These are phyloP conservation scores for Phlebiopsis gigantea DNA, from an alignment of 768 basidiomycete species.

Conservation along the genomic window DNA sequence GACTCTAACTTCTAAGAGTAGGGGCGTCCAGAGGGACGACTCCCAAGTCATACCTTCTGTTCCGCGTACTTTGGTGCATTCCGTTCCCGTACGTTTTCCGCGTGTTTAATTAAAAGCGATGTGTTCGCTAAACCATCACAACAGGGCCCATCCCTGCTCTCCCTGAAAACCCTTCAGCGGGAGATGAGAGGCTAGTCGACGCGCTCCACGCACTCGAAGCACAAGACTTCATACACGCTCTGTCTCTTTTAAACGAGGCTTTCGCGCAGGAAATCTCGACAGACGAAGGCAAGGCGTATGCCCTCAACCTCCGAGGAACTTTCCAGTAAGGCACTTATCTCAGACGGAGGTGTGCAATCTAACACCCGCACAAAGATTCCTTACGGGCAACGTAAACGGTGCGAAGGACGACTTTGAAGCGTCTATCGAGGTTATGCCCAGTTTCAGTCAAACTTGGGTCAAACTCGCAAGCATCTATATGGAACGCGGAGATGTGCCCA, in stretches of 20 bases:
- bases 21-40: slow-evolving; percentile 64
- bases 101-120: background rate
- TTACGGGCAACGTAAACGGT: slow-evolving; percentile 75
- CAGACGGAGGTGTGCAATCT: too few species aligned
- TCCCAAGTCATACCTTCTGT: slow-evolving; percentile 90
- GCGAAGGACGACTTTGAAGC: slow-evolving; percentile 82
- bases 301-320: slow-evolving; percentile 88
- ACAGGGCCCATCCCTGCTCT: slow-evolving; percentile 64
- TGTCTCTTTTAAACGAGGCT: slow-evolving; percentile 78
- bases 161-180: slow-evolving; percentile 69
- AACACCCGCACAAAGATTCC: slow-evolving; percentile 62
- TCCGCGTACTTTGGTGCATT: slow-evolving; percentile 96
- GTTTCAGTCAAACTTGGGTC: slow-evolving; percentile 83
- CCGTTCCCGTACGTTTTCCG: slow-evolving; percentile 65
- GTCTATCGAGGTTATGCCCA: slow-evolving; percentile 60
- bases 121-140: background rate
- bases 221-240: slow-evolving; percentile 76
- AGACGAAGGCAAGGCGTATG: slow-evolving; percentile 74
- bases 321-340: slow-evolving; percentile 96
- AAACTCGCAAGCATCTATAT: slow-evolving; percentile 97
- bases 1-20: slow-evolving; percentile 19
- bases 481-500: slow-evolving; percentile 81
- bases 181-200: slow-evolving; percentile 78
- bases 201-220: slow-evolving; percentile 82
- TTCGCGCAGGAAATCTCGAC: slow-evolving; percentile 82